Conservation (phyloP, 108 stramenopile genomes). For the Nitzschia palea region DNA sequence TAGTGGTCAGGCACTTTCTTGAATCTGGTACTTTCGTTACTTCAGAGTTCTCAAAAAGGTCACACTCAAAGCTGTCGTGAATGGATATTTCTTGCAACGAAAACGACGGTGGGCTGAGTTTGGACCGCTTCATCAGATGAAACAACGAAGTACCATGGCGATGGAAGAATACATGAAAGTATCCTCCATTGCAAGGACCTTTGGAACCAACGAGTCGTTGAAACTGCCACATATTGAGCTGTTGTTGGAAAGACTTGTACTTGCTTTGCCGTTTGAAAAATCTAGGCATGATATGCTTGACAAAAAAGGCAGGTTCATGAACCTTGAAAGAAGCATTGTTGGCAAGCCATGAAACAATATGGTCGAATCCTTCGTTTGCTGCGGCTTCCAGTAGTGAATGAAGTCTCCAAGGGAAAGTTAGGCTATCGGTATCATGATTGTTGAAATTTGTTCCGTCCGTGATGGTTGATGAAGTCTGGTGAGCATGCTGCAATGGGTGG, state of each 20-base stretch:
- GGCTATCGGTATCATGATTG: too few species aligned
- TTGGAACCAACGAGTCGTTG: slow-evolving; percentile 28
- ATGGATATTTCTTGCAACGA: too few species aligned
- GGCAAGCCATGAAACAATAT: slow-evolving; percentile 26
- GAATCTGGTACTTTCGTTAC: too few species aligned
- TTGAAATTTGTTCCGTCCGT: too few species aligned
- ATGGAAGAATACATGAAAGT: slow-evolving; percentile 61
- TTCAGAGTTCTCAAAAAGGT: too few species aligned
- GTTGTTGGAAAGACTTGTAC: slow-evolving; percentile 23
- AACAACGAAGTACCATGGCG: too few species aligned
- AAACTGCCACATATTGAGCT: slow-evolving; percentile 9
- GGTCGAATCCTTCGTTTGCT: background rate
- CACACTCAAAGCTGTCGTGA: too few species aligned
- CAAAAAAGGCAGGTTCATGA: slow-evolving; percentile 7
- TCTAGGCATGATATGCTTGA: slow-evolving; percentile 18
- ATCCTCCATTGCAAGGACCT: slow-evolving; percentile 62
- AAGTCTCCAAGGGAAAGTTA: slow-evolving; percentile 21
- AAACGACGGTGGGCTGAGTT: too few species aligned
- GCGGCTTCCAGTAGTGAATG: slow-evolving; percentile 15
- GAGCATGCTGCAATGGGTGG: too few species aligned
- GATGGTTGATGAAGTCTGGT: too few species aligned
- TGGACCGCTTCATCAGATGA: too few species aligned
- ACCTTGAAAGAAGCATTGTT: slow-evolving; percentile 15
- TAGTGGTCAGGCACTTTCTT: too few species aligned
- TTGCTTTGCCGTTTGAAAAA: slow-evolving; percentile 19